Evolutionary conservation across 768 basidiomycete species (phyloP).

Genomic region (Hemileccinum rubropunctum): DNA sequence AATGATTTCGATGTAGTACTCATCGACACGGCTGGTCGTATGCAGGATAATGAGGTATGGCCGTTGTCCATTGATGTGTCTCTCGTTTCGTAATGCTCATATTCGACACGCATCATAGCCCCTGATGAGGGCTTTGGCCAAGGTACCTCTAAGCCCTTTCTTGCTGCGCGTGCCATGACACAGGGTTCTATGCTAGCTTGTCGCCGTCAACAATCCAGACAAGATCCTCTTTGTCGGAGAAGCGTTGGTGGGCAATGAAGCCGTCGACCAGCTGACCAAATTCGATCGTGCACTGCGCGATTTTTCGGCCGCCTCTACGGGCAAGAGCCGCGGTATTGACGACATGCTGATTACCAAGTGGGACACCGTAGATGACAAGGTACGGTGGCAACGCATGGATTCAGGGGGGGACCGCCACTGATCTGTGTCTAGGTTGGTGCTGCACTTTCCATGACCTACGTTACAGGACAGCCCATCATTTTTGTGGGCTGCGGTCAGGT

Average conservation of each 20-base stretch:
- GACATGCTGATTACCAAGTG: slow-evolving; percentile 99
- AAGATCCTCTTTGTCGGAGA: slow-evolving; percentile 99
- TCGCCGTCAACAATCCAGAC: slow-evolving; percentile 91
- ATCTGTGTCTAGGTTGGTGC: slow-evolving; percentile 76
- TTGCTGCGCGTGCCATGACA: slow-evolving; percentile 1
- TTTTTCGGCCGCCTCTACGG: slow-evolving; percentile 71
- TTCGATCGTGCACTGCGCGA: slow-evolving; percentile 94
- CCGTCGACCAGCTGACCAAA: slow-evolving; percentile 95
- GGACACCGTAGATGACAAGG: slow-evolving; percentile 98
- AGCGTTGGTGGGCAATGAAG: slow-evolving; percentile 97
- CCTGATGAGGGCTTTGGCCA: slow-evolving; percentile 96
- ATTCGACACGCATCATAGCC: slow-evolving; percentile 49
- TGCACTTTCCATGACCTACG: slow-evolving; percentile 98
- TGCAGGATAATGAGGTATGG: slow-evolving; percentile 97
- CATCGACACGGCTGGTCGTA: slow-evolving; percentile 96
- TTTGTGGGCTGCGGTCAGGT: slow-evolving; percentile 99
- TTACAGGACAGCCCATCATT: slow-evolving; percentile 96
- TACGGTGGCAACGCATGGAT: slow-evolving; percentile 30
- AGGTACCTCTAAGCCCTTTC: slow-evolving; percentile 44
- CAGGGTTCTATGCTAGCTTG: slow-evolving; percentile 51
- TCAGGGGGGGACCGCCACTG: neutral
- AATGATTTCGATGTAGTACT: slow-evolving; percentile 94
- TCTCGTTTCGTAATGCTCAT: neutral
- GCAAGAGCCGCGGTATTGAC: slow-evolving; percentile 88
- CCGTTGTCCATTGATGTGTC: neutral